A percentile compares a stretch with the other conserved stretches of the same genome.
Conservation (phyloP, 75 land plant species). For the Ceratopteris richardii region DNA sequence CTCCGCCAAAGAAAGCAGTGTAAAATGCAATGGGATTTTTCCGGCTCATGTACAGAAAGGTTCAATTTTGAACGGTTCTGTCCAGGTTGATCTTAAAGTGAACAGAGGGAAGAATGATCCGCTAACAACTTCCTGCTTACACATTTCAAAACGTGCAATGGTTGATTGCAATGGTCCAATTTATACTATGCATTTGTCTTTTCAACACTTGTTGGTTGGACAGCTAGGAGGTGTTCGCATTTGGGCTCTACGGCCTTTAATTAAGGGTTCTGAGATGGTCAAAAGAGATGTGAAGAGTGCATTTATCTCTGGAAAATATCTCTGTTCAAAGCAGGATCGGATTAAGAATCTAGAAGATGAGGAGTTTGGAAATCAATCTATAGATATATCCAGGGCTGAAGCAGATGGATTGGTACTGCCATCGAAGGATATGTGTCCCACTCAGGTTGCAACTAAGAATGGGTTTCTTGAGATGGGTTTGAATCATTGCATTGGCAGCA, state of each 20-base stretch:
- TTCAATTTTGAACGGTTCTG: not conserved
- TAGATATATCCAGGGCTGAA: not conserved
- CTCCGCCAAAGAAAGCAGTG: slow-evolving; percentile 14
- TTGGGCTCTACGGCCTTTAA: slow-evolving; percentile 20
- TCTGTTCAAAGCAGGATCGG: too few species aligned
- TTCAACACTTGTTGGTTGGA: slow-evolving; percentile 20
- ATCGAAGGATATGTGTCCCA: not conserved
- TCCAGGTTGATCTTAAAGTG: not conserved
- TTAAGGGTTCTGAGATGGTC: slow-evolving; percentile 13
- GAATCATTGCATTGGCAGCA: not conserved
- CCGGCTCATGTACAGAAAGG: not conserved
- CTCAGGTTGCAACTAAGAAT: not conserved
- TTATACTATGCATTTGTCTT: slow-evolving; percentile 17
- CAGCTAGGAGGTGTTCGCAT: slow-evolving; percentile 20
- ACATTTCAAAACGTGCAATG: slow-evolving; percentile 20
- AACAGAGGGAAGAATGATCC: not conserved
- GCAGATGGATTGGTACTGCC: not conserved
- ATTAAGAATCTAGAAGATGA: not conserved
- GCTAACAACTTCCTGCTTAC: not conserved
- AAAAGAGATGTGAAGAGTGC: not conserved
- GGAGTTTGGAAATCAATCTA: not conserved
- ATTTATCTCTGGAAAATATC: too few species aligned
- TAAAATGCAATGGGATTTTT: not conserved
- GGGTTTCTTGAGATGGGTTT: not conserved
- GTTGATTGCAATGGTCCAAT: slow-evolving; percentile 22